Evolutionary conservation across 202 grass and related monocot species (phyloP), one percentile per base, ranked within the genome.

Genomic region (Musa balbisiana): DNA sequence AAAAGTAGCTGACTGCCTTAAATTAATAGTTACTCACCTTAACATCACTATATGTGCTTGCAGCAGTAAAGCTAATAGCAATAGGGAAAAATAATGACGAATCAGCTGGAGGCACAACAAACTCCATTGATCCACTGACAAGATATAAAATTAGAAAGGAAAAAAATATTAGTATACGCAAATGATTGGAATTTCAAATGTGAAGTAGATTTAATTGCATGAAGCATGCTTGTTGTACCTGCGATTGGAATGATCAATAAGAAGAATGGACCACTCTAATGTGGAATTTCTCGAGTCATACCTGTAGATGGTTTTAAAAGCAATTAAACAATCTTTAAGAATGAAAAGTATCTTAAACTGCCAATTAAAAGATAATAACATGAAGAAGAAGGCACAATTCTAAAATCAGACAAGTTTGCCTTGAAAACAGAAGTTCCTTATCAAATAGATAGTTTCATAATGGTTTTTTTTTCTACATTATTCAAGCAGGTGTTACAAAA

Each of bases 231-330:
- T 73, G 69, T 81, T 15, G 58, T 29, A 96, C 92, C 83, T 96
- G 85, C 87, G 89, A 62, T 96, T 96, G 4, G 89, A 92, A 71
- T 96, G 84, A 64, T 96, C 92, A 70, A 96, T 85, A 77, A 96
- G 92, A 64, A 92, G 71, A 83, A 96, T 86, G 62, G 89, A 92
- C 92, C 92, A 96, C 73, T 96, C 92, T 81, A 92, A 73, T 33
- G 71, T 71, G 19, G 89, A 92, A 53, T 87, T 92, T 58, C 87
- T 96, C 20, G 83, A 82, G 74, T 96, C 87, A 82, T 90, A 92
- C 75, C 92, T 96, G 78, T 82, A 83, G 74, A 79, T 52, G 21
- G 11, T 76, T 67, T 23, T 13, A 27, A 62, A 29, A 67, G 64
- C 75, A 33, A 55, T 53, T 52, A 76, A 79, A 55, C 52, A 13